These are phyloP conservation scores for Aspergillus flavus DNA, from an alignment of 2,329 filamentous ascomycete genomes.

Conservation along the genomic window DNA sequence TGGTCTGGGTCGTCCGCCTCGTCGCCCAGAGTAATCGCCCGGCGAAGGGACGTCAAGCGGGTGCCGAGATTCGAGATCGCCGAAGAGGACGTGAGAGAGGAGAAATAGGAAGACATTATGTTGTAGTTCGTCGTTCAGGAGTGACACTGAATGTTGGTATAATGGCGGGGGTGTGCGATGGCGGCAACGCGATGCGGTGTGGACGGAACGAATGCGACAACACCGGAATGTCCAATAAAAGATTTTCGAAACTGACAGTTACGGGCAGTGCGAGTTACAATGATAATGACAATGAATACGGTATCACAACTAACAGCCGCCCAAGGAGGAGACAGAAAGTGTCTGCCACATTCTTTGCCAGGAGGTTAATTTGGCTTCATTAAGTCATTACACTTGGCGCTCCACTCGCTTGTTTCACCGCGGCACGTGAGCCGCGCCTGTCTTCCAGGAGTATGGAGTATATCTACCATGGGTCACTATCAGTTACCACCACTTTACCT, in stretches of 20 bases:
- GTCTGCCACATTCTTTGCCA: background rate
- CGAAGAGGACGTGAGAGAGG: slow-evolving; percentile 57
- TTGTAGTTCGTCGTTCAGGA: slow-evolving; percentile 5
- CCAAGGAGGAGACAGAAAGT: background rate
- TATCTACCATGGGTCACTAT: background rate
- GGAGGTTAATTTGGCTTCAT: slow-evolving; percentile 4
- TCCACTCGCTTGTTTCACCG: slow-evolving; percentile 9
- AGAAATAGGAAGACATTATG: slow-evolving; percentile 79
- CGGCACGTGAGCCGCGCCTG: slow-evolving; percentile 7
- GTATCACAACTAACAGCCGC: background rate
- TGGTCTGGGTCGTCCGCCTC: slow-evolving; percentile 49
- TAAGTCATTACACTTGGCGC: slow-evolving; percentile 7
- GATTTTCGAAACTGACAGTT: background rate
- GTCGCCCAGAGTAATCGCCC: slow-evolving; percentile 45
- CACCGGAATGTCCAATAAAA: background rate
- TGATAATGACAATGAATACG: background rate
- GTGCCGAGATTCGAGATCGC: slow-evolving; percentile 57
- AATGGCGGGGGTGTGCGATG: background rate
- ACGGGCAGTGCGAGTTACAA: background rate
- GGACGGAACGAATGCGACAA: slow-evolving; percentile 5
- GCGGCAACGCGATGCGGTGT: slow-evolving; percentile 5
- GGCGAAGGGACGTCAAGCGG: slow-evolving; percentile 61
- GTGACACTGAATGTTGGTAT: slow-evolving; percentile 5
- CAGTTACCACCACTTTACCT: background rate
- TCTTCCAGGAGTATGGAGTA: background rate